Percentiles rank a stretch among this genome's conserved stretches.
Conservation (phyloP, 2,329 filamentous ascomycete species). For the Amylocarpus encephaloides region DNA sequence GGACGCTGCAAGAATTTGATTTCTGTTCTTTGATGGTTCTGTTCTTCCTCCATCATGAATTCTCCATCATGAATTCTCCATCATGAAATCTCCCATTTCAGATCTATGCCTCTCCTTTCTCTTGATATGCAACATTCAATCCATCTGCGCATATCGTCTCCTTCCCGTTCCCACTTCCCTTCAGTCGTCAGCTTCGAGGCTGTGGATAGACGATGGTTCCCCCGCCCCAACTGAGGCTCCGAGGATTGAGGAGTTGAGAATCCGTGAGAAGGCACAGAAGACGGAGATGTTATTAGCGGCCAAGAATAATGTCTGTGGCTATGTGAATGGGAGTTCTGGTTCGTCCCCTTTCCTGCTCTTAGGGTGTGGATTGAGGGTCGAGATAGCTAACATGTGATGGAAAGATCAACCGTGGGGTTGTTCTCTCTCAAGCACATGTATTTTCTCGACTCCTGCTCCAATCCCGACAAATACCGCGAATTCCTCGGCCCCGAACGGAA, state of each 20-base stretch:
- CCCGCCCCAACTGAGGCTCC: conserved; percentile 40
- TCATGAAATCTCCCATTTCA: too few species aligned
- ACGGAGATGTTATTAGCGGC: conserved; percentile 39
- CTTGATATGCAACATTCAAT: too few species aligned
- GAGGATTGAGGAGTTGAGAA: conserved; percentile 27
- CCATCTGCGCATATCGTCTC: too few species aligned
- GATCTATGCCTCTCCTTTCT: too few species aligned
- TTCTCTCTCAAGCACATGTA: conserved; percentile 11
- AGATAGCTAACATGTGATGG: too few species aligned
- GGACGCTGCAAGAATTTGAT: too few species aligned
- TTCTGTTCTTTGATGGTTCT: too few species aligned
- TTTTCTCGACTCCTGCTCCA: conserved; percentile 15
- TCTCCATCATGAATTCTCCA: too few species aligned
- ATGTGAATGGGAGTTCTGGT: conserved; percentile 37
- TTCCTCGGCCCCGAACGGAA: neutral
- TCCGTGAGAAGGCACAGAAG: conserved; percentile 24
- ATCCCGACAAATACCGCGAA: neutral
- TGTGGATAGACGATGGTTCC: neutral
- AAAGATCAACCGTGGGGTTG: conserved; percentile 22
- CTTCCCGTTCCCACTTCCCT: too few species aligned
- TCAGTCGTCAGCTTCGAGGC: neutral
- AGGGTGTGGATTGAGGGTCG: too few species aligned
- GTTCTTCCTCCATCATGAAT: too few species aligned
- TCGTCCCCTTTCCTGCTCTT: conserved; percentile 10
- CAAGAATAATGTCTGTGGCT: conserved; percentile 47